Percentiles rank a stretch among this genome's conserved stretches.
Conservation (phyloP, 2,329 filamentous ascomycete species). For the Alternaria incomplexa region DNA sequence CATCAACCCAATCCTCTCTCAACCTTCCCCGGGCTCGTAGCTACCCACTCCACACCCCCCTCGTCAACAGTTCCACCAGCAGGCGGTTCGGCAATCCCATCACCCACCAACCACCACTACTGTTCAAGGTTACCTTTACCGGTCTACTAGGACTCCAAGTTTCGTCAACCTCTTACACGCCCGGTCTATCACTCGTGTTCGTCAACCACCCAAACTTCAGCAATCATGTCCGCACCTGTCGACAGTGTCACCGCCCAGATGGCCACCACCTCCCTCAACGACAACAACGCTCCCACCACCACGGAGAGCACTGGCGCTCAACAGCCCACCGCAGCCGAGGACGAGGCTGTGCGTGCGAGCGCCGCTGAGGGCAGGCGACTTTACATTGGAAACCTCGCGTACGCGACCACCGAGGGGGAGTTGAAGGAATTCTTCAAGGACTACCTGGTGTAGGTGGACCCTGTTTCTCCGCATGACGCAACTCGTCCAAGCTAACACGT, state of each 20-base stretch:
- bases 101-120: conserved; percentile 36
- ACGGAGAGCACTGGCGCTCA: conserved; percentile 58
- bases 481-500: conserved; percentile 27
- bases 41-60: conserved; percentile 59
- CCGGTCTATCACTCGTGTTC: conserved; percentile 56
- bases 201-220: conserved; percentile 58
- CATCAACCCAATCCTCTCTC: conserved; percentile 40
- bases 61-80: conserved; percentile 58
- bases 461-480: conserved; percentile 24
- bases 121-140: conserved; percentile 49
- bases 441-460: conserved; percentile 90
- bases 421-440: conserved; percentile 99
- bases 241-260: conserved; percentile 77
- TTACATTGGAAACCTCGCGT: conserved; percentile 99
- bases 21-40: conserved; percentile 53
- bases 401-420: conserved; percentile 99
- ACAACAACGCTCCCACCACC: conserved; percentile 46
- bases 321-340: conserved; percentile 76
- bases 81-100: conserved; percentile 54
- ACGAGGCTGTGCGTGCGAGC: conserved; percentile 93
- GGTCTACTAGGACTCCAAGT: conserved; percentile 53
- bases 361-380: conserved; percentile 98
- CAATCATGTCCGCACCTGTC: conserved; percentile 84
- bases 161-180: conserved; percentile 49
- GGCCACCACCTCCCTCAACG: conserved; percentile 69